These are phyloP conservation scores for Citrus maxima DNA, from an alignment of 345 rosid species.

Conservation along the genomic window DNA sequence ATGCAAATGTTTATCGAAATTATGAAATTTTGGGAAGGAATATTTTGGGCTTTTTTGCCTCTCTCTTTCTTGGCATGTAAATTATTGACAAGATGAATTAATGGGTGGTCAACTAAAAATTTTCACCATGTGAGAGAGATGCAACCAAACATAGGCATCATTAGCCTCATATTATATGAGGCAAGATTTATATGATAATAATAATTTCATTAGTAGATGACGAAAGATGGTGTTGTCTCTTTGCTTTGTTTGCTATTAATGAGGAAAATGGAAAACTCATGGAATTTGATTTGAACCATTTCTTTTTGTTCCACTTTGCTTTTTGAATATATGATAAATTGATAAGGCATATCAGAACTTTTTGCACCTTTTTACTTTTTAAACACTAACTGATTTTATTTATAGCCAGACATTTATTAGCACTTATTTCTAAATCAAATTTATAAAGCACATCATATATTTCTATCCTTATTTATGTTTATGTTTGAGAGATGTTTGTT, in stretches of 20 bases:
- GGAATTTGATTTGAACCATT: background rate
- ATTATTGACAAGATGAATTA: background rate
- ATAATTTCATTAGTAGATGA: background rate
- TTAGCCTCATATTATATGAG: background rate
- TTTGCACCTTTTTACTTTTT: background rate
- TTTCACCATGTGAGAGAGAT: conserved; percentile 6
- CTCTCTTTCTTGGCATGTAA: no score
- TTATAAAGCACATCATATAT: no score
- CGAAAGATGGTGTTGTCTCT: background rate
- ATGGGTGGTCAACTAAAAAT: conserved; percentile 11
- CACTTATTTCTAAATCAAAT: no score
- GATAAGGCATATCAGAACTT: background rate
- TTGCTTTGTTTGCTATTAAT: background rate
- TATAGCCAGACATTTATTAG: no score
- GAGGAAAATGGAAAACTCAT: background rate
- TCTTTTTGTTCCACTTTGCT: background rate
- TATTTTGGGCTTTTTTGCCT: background rate
- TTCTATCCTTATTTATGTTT: no score
- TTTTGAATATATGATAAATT: background rate
- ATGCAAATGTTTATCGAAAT: background rate
- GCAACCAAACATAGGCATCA: conserved; percentile 5
- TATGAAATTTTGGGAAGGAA: background rate
- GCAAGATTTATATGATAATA: background rate
- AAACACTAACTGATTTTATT: no score
- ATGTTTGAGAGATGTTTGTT: no score